Evolutionary conservation across 139 green algal species (phyloP), one percentile per base, ranked within the genome.

Genomic region (Astrephomene gubernaculifera): DNA sequence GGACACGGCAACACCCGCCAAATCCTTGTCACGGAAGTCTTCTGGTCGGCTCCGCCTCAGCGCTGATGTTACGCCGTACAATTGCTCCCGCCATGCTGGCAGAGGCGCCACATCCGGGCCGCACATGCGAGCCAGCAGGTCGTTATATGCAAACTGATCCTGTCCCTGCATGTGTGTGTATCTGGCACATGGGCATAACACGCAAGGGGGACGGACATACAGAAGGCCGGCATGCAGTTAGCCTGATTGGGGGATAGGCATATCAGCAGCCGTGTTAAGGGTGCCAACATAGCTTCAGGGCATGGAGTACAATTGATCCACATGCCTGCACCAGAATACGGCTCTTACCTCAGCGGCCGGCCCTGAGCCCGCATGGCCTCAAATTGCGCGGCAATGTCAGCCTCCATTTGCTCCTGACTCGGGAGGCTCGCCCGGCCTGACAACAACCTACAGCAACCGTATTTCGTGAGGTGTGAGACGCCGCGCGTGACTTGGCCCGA

Each of bases 81-180:
- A 17, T n/a, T 63, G 19, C 29, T 82, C 44, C 21, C 89, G 74
- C 89, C 89, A 92, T 29, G 36, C 31, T 1, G 87, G 70, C 38
- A 83, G 53, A 7, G 33, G 61, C 19, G 35, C 0, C 35, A 89
- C 81, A 25, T 90, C 87, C 2, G 71, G 87, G 1, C 87, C 88
- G 53, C 83, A 89, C 29, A 78, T 6, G 21, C 44, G 29, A 0
- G 74, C 86, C 33, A 94, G 82, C 57, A 73, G 45, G 2, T 86
- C 83, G 49, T 92, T 90, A 86, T 95, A 95, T 0, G 71, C 81
- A 69, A 89, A 92, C 82, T 95, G 92, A 14, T 80, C 39, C 49
- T 88, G 36, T 57, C 81, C 38, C 33, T 87, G 81, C 63, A 75
- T 80, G 71, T 91, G 89, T 25, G 52, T n/a, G 64, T 85, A 83